Evolutionary conservation across 345 rosid genomes (phyloP).

Genomic region (Hypericum androsaemum): DNA sequence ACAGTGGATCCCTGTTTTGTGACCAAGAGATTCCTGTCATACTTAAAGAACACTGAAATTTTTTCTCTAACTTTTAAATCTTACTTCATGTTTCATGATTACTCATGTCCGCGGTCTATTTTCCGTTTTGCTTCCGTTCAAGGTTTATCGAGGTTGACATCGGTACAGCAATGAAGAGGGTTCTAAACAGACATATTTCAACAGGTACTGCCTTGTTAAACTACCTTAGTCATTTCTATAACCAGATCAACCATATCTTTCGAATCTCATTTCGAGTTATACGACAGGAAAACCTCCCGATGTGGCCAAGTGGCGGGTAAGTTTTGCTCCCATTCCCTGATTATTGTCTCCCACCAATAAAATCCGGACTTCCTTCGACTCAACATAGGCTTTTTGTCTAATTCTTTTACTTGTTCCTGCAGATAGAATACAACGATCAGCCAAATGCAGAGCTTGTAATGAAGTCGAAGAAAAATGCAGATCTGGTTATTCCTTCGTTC

Average conservation of each 20-base stretch:
- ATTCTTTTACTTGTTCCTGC: constrained; percentile 15
- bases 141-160: constrained; percentile 81
- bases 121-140: constrained; percentile 8
- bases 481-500: constrained; percentile 27
- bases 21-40: too few relatives aligned
- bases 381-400: not conserved
- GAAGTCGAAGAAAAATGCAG: constrained; percentile 60
- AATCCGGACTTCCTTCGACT: not conserved
- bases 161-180: constrained; percentile 67
- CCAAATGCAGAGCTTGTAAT: constrained; percentile 82
- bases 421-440: constrained; percentile 72
- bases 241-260: not conserved
- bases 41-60: too few relatives aligned
- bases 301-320: constrained; percentile 79
- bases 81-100: too few relatives aligned
- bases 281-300: constrained; percentile 67
- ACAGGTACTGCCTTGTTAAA: constrained; percentile 36
- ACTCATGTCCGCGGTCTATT: not conserved
- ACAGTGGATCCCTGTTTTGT: too few relatives aligned
- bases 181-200: constrained; percentile 61
- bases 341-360: not conserved
- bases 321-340: not conserved
- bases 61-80: too few relatives aligned
- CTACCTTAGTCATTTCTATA: not conserved
- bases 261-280: not conserved